These are phyloP conservation scores for Clavispora phyllophila DNA, from an alignment of 805 yeast species.

Conservation along the genomic window DNA sequence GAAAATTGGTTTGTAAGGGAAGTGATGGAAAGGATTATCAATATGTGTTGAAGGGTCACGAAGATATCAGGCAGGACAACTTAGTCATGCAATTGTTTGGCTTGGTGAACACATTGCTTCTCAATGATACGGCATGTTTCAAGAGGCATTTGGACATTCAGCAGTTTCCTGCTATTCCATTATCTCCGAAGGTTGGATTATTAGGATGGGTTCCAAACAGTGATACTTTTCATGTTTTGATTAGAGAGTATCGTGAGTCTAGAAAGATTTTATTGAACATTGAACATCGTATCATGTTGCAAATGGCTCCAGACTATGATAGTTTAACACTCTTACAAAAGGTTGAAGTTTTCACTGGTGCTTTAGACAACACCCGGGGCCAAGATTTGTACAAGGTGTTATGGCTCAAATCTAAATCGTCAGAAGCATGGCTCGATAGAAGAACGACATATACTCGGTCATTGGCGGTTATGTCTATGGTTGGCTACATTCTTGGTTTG, in stretches of 20 bases:
- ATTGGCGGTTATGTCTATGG: slow-evolving; percentile 98
- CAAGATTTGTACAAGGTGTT: slow-evolving; percentile 92
- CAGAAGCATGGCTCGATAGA: slow-evolving; percentile 97
- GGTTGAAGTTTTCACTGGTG: slow-evolving; percentile 94
- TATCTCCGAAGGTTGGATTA: slow-evolving; percentile 95
- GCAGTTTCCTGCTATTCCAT: slow-evolving; percentile 87
- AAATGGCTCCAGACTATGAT: slow-evolving; percentile 97
- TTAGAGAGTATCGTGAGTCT: slow-evolving; percentile 87
- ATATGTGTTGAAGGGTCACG: slow-evolving; percentile 87
- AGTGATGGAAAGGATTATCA: slow-evolving; percentile 89
- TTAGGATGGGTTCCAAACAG: slow-evolving; percentile 97
- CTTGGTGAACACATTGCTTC: slow-evolving; percentile 81
- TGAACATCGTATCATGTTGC: slow-evolving; percentile 92
- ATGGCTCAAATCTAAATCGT: slow-evolving; percentile 93
- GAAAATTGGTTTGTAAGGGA: slow-evolving; percentile 74
- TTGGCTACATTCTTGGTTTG: slow-evolving; percentile 90
- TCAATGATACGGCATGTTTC: slow-evolving; percentile 92
- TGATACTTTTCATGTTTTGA: slow-evolving; percentile 92
- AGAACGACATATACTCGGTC: slow-evolving; percentile 95
- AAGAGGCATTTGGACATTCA: slow-evolving; percentile 93
- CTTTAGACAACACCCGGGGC: slow-evolving; percentile 91
- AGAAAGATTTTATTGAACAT: slow-evolving; percentile 84
- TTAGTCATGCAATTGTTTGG: slow-evolving; percentile 98
- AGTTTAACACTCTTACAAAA: slow-evolving; percentile 82
- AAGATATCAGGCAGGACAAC: slow-evolving; percentile 95